Percentiles rank a stretch among this genome's conserved stretches.
phyloP scores from a whole-genome alignment of 2,329 filamentous ascomycete species.

The Cladosporium halotolerans region DNA sequence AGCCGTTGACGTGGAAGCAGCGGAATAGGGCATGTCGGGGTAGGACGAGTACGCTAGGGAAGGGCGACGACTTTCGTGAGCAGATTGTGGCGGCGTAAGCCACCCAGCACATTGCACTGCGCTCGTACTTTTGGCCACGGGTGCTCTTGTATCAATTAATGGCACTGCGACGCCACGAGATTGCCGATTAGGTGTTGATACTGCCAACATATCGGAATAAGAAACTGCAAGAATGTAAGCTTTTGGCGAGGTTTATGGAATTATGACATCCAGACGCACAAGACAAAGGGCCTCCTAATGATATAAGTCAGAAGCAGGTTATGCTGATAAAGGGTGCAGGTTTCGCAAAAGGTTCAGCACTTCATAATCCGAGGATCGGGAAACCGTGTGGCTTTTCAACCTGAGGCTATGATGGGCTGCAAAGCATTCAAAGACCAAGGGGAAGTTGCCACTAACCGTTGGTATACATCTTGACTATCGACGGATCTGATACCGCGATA shows the following conservation, averaged over 20 bases:
- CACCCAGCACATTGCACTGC: constrained; percentile 16
- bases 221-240: constrained; percentile 12
- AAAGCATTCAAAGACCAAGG: not conserved
- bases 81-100: constrained; percentile 26
- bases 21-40: constrained; percentile 19
- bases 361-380: not conserved
- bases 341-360: not conserved
- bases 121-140: constrained; percentile 11
- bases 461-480: constrained; percentile 23
- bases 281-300: constrained; percentile 15
- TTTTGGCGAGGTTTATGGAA: constrained; percentile 6
- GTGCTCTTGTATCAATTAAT: constrained; percentile 22
- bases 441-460: constrained; percentile 24
- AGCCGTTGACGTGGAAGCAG: constrained; percentile 15
- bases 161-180: constrained; percentile 21
- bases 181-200: constrained; percentile 19
- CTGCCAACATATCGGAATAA: constrained; percentile 22
- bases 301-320: constrained; percentile 7
- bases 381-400: constrained; percentile 27
- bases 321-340: not conserved
- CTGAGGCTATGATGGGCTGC: not conserved
- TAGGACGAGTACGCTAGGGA: constrained; percentile 20
- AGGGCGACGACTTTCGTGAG: constrained; percentile 23
- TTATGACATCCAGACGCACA: constrained; percentile 13
- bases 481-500: constrained; percentile 17